phyloP scores from a whole-genome alignment of 306 rosid species.

The Cucurbita ficifolia region DNA sequence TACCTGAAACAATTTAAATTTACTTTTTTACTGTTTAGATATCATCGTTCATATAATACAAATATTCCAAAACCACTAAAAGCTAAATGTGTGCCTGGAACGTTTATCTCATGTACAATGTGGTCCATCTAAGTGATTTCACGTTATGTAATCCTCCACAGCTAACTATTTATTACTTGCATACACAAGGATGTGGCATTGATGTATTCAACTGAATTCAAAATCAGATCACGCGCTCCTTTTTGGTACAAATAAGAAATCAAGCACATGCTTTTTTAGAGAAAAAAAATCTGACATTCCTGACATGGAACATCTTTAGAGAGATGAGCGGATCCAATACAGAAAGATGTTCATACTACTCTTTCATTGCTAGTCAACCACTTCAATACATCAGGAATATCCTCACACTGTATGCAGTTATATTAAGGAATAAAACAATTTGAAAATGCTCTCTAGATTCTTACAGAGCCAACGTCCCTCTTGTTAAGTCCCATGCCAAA shows the following conservation, averaged over 20 bases:
- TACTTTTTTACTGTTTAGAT: not conserved
- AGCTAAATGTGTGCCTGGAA: not conserved
- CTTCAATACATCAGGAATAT: not conserved
- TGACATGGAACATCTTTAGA: not conserved
- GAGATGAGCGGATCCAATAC: not conserved
- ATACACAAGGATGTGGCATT: not conserved
- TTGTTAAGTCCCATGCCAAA: slow-evolving; percentile 99
- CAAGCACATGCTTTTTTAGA: not conserved
- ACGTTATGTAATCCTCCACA: not conserved
- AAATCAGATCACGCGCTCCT: not conserved
- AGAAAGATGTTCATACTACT: not conserved
- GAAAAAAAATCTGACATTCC: not conserved
- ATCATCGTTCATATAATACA: not conserved
- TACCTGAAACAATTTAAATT: slow-evolving; percentile 42
- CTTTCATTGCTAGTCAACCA: not conserved
- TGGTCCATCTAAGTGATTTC: not conserved
- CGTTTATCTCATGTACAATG: not conserved
- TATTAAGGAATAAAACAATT: slow-evolving; percentile 7
- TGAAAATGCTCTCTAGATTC: slow-evolving; percentile 5
- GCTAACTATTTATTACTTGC: not conserved
- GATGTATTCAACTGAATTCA: not conserved
- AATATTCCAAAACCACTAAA: slow-evolving; percentile 4
- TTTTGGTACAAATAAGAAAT: not conserved
- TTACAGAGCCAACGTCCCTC: slow-evolving; percentile 90
- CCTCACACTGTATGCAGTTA: not conserved